Evolutionary conservation across 768 basidiomycete genomes (phyloP), one percentile per base, ranked within the genome.

Genomic region (Myochromella boudieri): DNA sequence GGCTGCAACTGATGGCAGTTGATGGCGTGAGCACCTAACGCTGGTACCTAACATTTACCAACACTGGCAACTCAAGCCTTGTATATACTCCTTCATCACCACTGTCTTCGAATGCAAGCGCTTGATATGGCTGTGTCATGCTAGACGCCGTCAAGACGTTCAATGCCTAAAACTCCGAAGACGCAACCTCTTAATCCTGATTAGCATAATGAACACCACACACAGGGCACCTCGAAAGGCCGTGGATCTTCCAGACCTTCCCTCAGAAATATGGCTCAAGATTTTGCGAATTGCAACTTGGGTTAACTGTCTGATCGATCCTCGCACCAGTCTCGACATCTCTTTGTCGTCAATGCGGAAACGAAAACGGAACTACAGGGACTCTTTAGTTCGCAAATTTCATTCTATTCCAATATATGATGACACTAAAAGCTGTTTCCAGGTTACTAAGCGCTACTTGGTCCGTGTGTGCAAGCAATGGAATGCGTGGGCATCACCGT

Each of bases 201-300:
- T n/a, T n/a, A n/a, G n/a, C n/a, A n/a, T n/a, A 17, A 54, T 51
- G 53, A 42, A 51, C 21, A 54, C 49, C 7, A 54, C 53, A 15
- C 49, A 42, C 37, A 44, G 53, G 21, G 49, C 46, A 15, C 42
- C 26, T 12, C 46, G 37, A 28, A 38, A 37, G 25, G 49, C 24
- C 11, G n/a, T 44, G 6, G 17, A 46, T 9, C 42, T 57, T 11
- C 49, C 56, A 12, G 38, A 53, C 18, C 41, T 69, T 9, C 66
- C 68, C 7, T 49, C 60, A 20, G 66, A 69, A 44, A 28, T 68
- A 15, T 63, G 65, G 60, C 31, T 50, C 3, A 40, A 51, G 1
- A 61, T 68, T 15, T 42, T 68, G 15, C 57, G 55, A 21, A 41
- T 52, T 21, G 68, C 65, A 11, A 60, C 62, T 9, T 57, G 48